A percentile compares a stretch with the other conserved stretches of the same genome.
phyloP scores from a whole-genome alignment of 2,329 filamentous ascomycete genomes.

The Calonectria pseudoreteaudii region DNA sequence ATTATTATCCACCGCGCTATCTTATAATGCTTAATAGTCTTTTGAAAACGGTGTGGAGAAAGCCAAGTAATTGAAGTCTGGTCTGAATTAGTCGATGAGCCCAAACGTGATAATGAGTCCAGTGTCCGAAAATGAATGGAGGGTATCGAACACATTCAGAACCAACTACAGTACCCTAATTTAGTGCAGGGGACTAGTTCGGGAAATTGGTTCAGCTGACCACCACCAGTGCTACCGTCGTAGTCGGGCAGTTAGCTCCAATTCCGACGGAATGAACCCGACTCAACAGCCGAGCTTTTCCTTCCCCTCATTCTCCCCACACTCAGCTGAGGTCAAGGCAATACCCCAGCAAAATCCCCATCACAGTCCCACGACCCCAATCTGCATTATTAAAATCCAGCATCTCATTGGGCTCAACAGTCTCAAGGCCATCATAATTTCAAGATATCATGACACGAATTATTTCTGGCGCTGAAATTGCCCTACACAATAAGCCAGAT shows the following conservation, averaged over 20 bases:
- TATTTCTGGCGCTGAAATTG: slow-evolving; percentile 57
- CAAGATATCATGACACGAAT: slow-evolving; percentile 29
- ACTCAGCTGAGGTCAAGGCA: neutral
- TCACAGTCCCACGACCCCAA: neutral
- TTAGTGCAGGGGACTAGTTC: neutral
- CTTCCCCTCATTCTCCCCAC: neutral
- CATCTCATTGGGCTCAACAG: neutral
- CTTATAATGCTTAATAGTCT: too few species aligned
- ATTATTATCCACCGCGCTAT: too few species aligned
- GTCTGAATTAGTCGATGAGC: neutral
- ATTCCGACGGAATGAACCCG: neutral
- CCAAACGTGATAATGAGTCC: too few species aligned
- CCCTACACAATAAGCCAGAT: slow-evolving; percentile 56
- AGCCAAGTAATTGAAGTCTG: neutral
- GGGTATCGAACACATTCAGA: neutral
- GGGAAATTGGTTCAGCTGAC: neutral
- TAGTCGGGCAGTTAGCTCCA: neutral
- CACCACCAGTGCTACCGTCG: neutral
- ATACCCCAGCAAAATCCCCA: neutral
- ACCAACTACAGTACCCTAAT: neutral
- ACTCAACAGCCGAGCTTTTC: neutral
- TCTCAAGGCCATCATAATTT: neutral
- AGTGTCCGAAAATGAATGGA: neutral
- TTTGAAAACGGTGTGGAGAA: neutral
- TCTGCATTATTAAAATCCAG: neutral